Conservation (phyloP, 2,329 filamentous ascomycete species). For the Penicillium psychrosexuale region DNA sequence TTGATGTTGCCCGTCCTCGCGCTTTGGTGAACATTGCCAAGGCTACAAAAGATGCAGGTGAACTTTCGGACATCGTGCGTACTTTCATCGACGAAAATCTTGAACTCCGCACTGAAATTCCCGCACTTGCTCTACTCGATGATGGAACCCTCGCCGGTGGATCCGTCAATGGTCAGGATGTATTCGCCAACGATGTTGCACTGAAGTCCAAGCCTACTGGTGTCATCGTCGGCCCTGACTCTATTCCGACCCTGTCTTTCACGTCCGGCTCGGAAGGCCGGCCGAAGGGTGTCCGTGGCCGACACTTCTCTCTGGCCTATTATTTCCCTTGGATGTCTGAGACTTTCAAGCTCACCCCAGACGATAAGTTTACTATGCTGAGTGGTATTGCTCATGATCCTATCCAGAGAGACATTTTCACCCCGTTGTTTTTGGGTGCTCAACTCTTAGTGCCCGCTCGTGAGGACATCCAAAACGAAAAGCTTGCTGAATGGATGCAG, state of each 20-base stretch:
- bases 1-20: constrained; percentile 73
- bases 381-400: constrained; percentile 72
- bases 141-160: constrained; percentile 73
- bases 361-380: constrained; percentile 77
- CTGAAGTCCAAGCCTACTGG: constrained; percentile 60
- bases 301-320: constrained; percentile 79
- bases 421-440: constrained; percentile 80
- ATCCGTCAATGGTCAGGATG: constrained; percentile 61
- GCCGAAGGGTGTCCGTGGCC: constrained; percentile 82
- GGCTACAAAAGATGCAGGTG: constrained; percentile 66
- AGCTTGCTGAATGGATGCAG: constrained; percentile 82
- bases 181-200: constrained; percentile 56
- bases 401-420: constrained; percentile 72
- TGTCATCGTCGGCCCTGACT: constrained; percentile 82
- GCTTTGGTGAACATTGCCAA: constrained; percentile 71
- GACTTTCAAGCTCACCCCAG: constrained; percentile 68
- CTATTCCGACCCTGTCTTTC: constrained; percentile 70
- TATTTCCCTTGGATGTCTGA: constrained; percentile 95
- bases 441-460: constrained; percentile 72
- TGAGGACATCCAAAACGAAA: constrained; percentile 84
- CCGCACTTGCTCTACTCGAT: constrained; percentile 67
- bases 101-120: constrained; percentile 68
- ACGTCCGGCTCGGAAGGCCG: constrained; percentile 71
- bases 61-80: constrained; percentile 57
- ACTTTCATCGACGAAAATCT: constrained; percentile 72